phyloP scores from a whole-genome alignment of 1,139 yeast genomes.

The Magnusiomyces suaveolens region DNA sequence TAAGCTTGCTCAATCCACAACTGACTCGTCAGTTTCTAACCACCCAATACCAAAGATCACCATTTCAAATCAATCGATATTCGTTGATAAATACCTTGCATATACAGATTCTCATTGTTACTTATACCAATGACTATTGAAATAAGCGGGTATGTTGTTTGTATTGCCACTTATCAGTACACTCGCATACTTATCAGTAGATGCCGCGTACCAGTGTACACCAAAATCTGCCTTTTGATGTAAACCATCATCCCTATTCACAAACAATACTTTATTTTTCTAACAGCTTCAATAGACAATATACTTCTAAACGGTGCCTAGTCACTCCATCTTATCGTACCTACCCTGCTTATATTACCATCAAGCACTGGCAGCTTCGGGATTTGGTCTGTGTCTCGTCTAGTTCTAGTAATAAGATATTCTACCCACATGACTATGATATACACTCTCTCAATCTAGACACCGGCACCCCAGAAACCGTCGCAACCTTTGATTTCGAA shows the following conservation, averaged over 20 bases:
- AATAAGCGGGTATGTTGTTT: neutral
- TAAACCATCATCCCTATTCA: no score
- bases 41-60: no score
- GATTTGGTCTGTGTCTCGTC: conserved; percentile 52
- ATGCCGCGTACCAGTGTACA: no score
- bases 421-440: conserved; percentile 42
- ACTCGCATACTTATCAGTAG: no score
- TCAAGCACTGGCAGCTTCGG: conserved; percentile 74
- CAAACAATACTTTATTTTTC: no score
- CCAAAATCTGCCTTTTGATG: no score
- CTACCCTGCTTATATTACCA: conserved; percentile 19
- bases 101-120: neutral
- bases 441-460: conserved; percentile 39
- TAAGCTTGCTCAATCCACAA: no score
- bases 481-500: conserved; percentile 45
- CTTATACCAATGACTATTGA: neutral
- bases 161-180: neutral
- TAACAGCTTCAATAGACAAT: neutral
- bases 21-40: no score
- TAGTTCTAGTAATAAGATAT: conserved; percentile 33
- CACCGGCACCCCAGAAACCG: conserved; percentile 31
- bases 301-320: conserved; percentile 16
- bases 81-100: no score
- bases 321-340: conserved; percentile 19
- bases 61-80: no score